Percentiles rank a stretch among this genome's conserved stretches.
phyloP scores from a whole-genome alignment of 139 green algal genomes.

The Trebouxia sp. region DNA sequence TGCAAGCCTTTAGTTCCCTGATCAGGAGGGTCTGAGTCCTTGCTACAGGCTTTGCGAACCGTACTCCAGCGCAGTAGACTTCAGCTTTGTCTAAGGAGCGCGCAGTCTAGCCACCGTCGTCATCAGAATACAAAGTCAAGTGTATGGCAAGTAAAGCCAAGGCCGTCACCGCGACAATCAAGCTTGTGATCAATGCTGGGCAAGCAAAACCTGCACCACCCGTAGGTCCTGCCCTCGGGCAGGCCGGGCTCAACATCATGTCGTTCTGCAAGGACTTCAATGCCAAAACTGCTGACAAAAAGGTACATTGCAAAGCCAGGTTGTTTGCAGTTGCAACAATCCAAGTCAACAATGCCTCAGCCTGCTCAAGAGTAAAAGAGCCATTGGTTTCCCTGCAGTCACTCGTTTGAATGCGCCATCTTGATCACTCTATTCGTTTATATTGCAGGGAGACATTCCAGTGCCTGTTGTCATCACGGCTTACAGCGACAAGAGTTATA shows the following conservation, averaged over 20 bases:
- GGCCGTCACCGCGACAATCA: conserved; percentile 73
- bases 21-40: too few species aligned
- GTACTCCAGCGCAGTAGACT: too few species aligned
- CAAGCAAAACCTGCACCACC: conserved; percentile 93
- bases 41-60: too few species aligned
- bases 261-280: conserved; percentile 99
- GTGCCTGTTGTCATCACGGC: conserved; percentile 71
- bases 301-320: conserved; percentile 45
- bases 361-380: background rate
- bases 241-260: conserved; percentile 99
- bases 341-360: too few species aligned
- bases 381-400: background rate
- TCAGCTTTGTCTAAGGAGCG: too few species aligned
- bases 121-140: too few species aligned
- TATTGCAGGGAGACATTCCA: conserved; percentile 56
- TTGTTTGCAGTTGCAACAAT: background rate
- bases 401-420: background rate
- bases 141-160: conserved; percentile 47
- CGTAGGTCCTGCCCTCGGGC: conserved; percentile 91
- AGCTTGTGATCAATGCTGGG: conserved; percentile 90
- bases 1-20: too few species aligned
- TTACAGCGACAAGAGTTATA: conserved; percentile 90
- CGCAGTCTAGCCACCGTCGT: too few species aligned
- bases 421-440: background rate
- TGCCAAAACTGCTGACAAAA: conserved; percentile 85